These are phyloP conservation scores for Arbutus unedo DNA, from an alignment of 148 eudicot genomes.

Conservation along the genomic window DNA sequence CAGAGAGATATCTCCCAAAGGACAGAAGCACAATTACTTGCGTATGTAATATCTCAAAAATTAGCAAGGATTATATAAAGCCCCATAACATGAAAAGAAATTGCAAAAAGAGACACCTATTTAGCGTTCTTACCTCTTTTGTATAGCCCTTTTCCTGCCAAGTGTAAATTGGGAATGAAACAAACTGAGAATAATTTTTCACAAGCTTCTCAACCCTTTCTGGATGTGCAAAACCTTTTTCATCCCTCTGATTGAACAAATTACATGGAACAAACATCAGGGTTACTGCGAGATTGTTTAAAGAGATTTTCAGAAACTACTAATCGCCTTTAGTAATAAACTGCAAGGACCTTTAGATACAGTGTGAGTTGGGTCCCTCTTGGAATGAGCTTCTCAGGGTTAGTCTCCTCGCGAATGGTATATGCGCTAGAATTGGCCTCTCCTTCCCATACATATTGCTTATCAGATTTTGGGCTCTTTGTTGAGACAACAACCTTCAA, in stretches of 20 bases:
- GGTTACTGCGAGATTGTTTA: neutral
- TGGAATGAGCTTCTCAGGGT: slow-evolving; percentile 78
- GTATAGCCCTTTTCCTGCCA: slow-evolving; percentile 96
- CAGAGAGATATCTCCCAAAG: neutral
- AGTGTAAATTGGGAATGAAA: slow-evolving; percentile 93
- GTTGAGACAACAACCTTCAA: slow-evolving; percentile 82
- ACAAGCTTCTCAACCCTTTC: slow-evolving; percentile 86
- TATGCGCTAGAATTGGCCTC: slow-evolving; percentile 90
- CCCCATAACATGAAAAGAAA: slow-evolving; percentile 1
- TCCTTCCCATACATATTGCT: slow-evolving; percentile 98
- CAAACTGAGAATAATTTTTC: slow-evolving; percentile 95
- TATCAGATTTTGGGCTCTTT: slow-evolving; percentile 89
- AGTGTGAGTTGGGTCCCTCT: slow-evolving; percentile 87
- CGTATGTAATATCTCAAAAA: neutral
- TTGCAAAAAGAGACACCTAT: neutral
- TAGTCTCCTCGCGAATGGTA: slow-evolving; percentile 86
- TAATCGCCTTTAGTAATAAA: neutral
- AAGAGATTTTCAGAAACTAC: neutral
- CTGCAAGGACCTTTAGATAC: slow-evolving; percentile 62
- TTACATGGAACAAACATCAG: neutral
- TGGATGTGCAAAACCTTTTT: slow-evolving; percentile 89
- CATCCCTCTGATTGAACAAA: slow-evolving; percentile 54
- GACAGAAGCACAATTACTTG: neutral
- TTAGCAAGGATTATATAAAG: neutral
- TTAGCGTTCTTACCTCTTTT: slow-evolving; percentile 59